Conservation (phyloP, 1,284 basidiomycete species). For the Hortiboletus rubellus region DNA sequence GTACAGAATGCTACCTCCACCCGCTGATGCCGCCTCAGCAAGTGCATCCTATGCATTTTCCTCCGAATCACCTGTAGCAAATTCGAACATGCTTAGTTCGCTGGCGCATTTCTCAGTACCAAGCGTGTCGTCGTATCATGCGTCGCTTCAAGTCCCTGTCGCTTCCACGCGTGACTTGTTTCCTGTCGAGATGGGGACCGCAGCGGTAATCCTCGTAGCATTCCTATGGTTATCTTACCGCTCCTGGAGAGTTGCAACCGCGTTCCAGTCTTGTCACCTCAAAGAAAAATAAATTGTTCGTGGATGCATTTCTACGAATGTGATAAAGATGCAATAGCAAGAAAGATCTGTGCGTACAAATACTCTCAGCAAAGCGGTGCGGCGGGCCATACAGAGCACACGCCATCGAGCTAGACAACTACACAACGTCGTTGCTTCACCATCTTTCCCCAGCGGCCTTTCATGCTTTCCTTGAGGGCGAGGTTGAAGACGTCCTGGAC, state of each 20-base stretch:
- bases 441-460: constrained; percentile 70
- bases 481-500: constrained; percentile 93
- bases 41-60: constrained; percentile 7
- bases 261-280: constrained; percentile 22
- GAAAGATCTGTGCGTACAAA: constrained; percentile 36
- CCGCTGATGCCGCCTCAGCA: constrained; percentile 14
- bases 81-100: constrained; percentile 26
- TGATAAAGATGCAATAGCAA: constrained; percentile 23
- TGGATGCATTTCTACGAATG: constrained; percentile 11
- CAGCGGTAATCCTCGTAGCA: constrained; percentile 20
- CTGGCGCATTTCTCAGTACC: constrained; percentile 20
- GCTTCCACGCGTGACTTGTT: constrained; percentile 25
- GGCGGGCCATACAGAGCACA: constrained; percentile 10
- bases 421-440: constrained; percentile 77
- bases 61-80: constrained; percentile 13
- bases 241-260: constrained; percentile 21
- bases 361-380: constrained; percentile 20
- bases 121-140: constrained; percentile 6
- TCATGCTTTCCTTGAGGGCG: constrained; percentile 87
- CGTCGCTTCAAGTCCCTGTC: constrained; percentile 23
- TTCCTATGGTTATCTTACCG: constrained; percentile 30
- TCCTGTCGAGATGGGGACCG: constrained; percentile 30
- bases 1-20: not conserved
- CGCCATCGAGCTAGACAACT: constrained; percentile 52
- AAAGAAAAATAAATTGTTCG: constrained; percentile 25